A percentile compares a stretch with the other conserved stretches of the same genome.
Evolutionary conservation across 176 grass and related monocot species (phyloP).

Genomic region (Triticum dicoccoides): DNA sequence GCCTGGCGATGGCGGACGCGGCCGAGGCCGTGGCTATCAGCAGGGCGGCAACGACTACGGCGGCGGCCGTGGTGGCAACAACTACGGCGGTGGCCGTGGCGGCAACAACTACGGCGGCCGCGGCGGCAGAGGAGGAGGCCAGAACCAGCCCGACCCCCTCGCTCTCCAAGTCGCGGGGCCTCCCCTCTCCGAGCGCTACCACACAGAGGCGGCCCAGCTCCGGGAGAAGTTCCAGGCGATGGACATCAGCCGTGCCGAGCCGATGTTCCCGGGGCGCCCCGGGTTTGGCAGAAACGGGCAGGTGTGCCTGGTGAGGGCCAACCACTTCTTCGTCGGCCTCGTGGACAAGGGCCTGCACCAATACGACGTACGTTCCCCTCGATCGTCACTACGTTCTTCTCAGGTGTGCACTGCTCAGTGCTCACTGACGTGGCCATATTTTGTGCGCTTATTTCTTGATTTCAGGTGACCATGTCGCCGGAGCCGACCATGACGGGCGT

Average conservation of each 20-base stretch:
- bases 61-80: not conserved
- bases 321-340: slow-evolving; percentile 67
- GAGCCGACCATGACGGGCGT: not conserved
- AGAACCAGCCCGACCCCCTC: not conserved
- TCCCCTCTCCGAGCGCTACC: slow-evolving; percentile 7
- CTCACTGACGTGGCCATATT: not conserved
- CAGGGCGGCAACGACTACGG: not conserved
- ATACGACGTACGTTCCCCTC: slow-evolving; percentile 45
- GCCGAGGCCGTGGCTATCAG: not conserved
- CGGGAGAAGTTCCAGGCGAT: slow-evolving; percentile 1
- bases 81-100: not conserved
- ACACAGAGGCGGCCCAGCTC: not conserved
- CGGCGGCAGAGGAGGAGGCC: not conserved
- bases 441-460: not conserved
- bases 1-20: too few species aligned
- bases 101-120: not conserved
- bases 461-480: slow-evolving; percentile 56
- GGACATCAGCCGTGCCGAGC: slow-evolving; percentile 9
- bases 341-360: slow-evolving; percentile 51
- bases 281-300: slow-evolving; percentile 7
- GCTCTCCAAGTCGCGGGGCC: slow-evolving; percentile 25
- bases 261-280: slow-evolving; percentile 40
- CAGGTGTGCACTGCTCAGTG: not conserved
- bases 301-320: slow-evolving; percentile 37
- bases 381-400: not conserved